Conservation (phyloP, 345 rosid genomes). For the Xanthoceras sorbifolium region DNA sequence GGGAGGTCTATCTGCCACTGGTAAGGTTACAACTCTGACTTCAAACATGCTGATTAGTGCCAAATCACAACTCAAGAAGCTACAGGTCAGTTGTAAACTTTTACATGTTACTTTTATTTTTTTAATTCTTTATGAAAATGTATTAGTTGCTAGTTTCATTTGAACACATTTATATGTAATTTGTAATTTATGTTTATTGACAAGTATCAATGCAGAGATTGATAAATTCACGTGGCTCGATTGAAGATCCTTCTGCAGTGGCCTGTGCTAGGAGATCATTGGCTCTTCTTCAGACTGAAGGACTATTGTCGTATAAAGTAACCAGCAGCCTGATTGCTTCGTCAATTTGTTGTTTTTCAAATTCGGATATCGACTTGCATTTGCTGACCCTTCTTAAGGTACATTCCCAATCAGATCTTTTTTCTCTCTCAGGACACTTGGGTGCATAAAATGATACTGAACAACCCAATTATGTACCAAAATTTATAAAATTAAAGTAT, state of each 20-base stretch:
- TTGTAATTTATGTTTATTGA: constrained; percentile 34
- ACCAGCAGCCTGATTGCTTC: constrained; percentile 75
- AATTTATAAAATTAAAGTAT: no score
- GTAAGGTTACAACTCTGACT: constrained; percentile 37
- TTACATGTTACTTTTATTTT: constrained; percentile 18
- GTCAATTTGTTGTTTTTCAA: constrained; percentile 65
- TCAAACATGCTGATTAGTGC: constrained; percentile 53
- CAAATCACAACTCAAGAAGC: constrained; percentile 74
- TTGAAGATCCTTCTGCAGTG: constrained; percentile 91
- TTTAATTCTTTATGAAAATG: constrained; percentile 19
- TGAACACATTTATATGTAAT: constrained; percentile 21
- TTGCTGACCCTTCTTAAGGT: constrained; percentile 83
- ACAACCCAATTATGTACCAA: background rate
- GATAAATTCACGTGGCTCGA: constrained; percentile 64
- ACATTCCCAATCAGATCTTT: constrained; percentile 10
- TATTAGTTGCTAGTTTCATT: constrained; percentile 12
- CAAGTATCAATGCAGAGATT: constrained; percentile 66
- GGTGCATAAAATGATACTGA: background rate
- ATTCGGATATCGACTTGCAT: constrained; percentile 69
- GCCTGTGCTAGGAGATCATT: constrained; percentile 66
- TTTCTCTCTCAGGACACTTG: background rate
- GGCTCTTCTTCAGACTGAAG: constrained; percentile 71
- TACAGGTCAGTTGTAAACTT: constrained; percentile 61
- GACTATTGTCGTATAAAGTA: constrained; percentile 73
- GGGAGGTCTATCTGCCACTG: constrained; percentile 52